Conservation (phyloP, 129 eudicot species). For the Artemisia tridentata region DNA sequence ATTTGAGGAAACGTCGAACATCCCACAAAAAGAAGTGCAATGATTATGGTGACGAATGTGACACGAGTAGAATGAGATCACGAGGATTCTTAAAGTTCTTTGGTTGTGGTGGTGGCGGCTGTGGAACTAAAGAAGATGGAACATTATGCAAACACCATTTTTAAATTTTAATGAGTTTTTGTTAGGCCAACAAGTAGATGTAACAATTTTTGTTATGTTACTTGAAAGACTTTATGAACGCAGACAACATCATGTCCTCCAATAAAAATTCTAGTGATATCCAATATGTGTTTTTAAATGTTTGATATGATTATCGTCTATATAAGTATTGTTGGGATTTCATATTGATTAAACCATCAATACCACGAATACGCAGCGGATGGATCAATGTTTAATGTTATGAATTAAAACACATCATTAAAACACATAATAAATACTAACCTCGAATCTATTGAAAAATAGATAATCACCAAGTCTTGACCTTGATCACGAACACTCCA, state of each 20-base stretch:
- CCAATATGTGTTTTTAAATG: neutral
- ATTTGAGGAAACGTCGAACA: slow-evolving; percentile 46
- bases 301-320: too few species aligned
- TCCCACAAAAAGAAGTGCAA: neutral
- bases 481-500: too few species aligned
- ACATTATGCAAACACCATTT: slow-evolving; percentile 15
- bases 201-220: neutral
- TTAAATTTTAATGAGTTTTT: neutral
- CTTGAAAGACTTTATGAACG: neutral
- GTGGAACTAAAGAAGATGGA: slow-evolving; percentile 23
- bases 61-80: slow-evolving; percentile 11
- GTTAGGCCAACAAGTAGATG: neutral
- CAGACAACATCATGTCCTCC: neutral
- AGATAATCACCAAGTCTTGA: too few species aligned
- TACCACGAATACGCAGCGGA: too few species aligned
- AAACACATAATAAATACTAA: too few species aligned
- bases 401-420: too few species aligned
- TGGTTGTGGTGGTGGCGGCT: slow-evolving; percentile 42
- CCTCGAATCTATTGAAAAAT: too few species aligned
- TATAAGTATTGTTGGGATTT: too few species aligned
- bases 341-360: too few species aligned
- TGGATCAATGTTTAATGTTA: too few species aligned
- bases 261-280: neutral
- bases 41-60: neutral
- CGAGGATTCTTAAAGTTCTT: slow-evolving; percentile 39